Base-by-base conservation (phyloP, 331 rosid species). In the Dryas integrifolia region DNA sequence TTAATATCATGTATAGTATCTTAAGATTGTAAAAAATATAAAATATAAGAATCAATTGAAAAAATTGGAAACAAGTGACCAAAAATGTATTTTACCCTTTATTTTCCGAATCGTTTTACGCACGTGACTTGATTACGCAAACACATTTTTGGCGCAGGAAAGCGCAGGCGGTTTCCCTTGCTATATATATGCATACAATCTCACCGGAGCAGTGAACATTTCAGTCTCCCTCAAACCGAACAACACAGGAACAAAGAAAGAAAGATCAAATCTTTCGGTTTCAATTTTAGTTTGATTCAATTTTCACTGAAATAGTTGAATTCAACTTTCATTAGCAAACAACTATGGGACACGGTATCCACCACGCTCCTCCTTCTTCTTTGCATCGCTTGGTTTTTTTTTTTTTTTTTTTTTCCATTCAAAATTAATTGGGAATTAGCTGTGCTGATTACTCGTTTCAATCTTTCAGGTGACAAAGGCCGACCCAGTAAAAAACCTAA, bases 401-500 rank as follows among this genome's bases (percentile, higher is more conserved):
- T 35, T 5, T 52, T 35, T 5, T 50, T 15, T n/a, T 30, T 14
- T 12, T 4, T n/a, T 9, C 6, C 66, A 13, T 9, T 6, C 56
- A 35, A 7, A 72, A 2, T 30, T 6, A 58, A 18, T 30, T 30
- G 16, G 1, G 8, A 40, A 10, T 10, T n/a, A 6, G 62, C 6
- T 6, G 9, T 26, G 30, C 49, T 24, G 1, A 50, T 52, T n/a
- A 12, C 7, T 26, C 9, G 8, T 30, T 76, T 53, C 21, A 13
- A 65, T 58, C 47, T 78, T 61, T 68, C 88, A 92, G 97, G 97
- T 69, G 98, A 88, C 11, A 90, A 85, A 47, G 85, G 87, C 67
- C 83, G 93, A 57, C 92, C 91, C 43, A 75, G 64, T 83, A 92
- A 92, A 77, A 90, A 81, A 81, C 83, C 41, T 76, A 90, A 90